Evolutionary conservation across 2,329 filamentous ascomycete genomes (phyloP), one percentile per base, ranked within the genome.

Genomic region (Curvularia sp.): DNA sequence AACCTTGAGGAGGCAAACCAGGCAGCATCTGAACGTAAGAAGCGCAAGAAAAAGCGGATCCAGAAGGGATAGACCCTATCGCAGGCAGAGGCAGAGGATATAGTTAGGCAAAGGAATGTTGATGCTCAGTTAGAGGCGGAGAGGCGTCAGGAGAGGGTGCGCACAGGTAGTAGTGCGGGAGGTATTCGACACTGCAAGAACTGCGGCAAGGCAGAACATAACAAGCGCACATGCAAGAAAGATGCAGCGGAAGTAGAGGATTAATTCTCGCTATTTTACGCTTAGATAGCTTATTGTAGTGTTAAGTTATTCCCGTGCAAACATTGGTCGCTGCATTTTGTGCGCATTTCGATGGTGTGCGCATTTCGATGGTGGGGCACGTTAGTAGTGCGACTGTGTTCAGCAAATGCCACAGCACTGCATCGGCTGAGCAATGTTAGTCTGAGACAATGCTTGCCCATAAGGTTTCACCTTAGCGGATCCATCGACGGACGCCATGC

Each of bases 151-250:
- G 30, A 49, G 46, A 38, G 32, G 32, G 32, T 39, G 32, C 32
- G 13, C 32, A 9, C 32, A 49, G 47, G 47, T 39, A 27, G 21
- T 49, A 39, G 32, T 27, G 9, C 3, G n/a, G 21, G 32, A 10
- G 47, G 47, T 39, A 38, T 49, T 49, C 19, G 21, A 27, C 47
- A 25, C 47, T 49, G 47, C 47, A 49, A 38, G 32, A 36, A 15
- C 6, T 49, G 19, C 10, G 46, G 46, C 6, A n/a, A 49, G 32
- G 30, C 46, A 49, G 46, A 30, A 38, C 46, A 49, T 25, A 49
- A 48, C n/a, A 46, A 46, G 18, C 23, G 25, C 25, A 46, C 43
- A 46, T 46, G 25, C 25, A 32, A 30, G 43, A 48, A 48, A 34
- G 28, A 48, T 30, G 45, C 18, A 49, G 28, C 25, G 23, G 46